Percentiles rank a stretch among this genome's conserved stretches.
These are phyloP conservation scores for Colletotrichum shisoi DNA, from an alignment of 2,329 filamentous ascomycete species.

Conservation along the genomic window DNA sequence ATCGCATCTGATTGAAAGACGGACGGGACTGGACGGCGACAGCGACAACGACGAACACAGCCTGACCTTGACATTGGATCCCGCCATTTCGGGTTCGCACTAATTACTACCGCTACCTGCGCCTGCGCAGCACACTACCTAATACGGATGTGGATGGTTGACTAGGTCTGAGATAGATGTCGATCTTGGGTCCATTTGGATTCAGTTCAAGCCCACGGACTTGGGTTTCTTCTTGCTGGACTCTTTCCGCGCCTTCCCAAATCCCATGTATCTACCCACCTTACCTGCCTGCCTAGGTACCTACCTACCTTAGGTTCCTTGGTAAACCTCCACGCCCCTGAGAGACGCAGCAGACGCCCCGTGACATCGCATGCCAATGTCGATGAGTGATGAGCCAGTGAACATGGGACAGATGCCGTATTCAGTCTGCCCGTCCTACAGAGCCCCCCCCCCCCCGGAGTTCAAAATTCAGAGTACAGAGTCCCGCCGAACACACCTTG, in stretches of 20 bases:
- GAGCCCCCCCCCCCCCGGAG: too few relatives aligned
- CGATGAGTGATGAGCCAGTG: background rate
- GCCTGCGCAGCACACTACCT: background rate
- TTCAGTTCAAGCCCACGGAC: constrained; percentile 27
- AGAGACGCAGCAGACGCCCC: constrained; percentile 29
- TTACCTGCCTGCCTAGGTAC: background rate
- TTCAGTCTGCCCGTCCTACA: background rate
- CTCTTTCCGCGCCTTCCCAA: constrained; percentile 9
- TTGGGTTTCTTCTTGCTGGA: constrained; percentile 6
- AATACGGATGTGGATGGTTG: background rate
- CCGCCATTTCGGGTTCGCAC: background rate
- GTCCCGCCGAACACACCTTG: constrained; percentile 11
- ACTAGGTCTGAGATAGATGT: constrained; percentile 21
- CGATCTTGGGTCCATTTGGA: constrained; percentile 28
- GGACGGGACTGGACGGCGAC: too few relatives aligned
- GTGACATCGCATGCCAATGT: constrained; percentile 28
- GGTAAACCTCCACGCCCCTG: constrained; percentile 18
- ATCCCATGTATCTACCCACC: background rate
- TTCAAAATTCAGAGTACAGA: background rate
- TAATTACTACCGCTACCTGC: too few relatives aligned
- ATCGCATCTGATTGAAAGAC: constrained; percentile 8
- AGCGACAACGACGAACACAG: background rate
- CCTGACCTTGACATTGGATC: too few relatives aligned
- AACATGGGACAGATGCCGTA: background rate
- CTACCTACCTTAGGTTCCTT: constrained; percentile 2